Evolutionary conservation across 176 grass and related monocot genomes (phyloP).

Genomic region (Oryza punctata): DNA sequence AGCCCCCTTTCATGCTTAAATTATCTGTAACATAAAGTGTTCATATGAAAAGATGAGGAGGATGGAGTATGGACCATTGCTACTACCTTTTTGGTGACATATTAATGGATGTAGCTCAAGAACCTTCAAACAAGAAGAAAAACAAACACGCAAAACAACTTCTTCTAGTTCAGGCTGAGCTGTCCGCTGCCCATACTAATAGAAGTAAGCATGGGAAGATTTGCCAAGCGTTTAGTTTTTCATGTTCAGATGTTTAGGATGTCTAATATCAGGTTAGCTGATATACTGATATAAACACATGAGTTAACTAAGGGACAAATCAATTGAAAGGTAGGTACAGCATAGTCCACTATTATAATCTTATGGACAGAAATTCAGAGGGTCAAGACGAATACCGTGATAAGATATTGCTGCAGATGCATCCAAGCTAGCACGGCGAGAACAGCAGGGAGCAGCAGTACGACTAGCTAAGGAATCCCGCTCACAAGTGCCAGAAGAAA

Average conservation of each 20-base stretch:
- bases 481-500: slow-evolving; percentile 29
- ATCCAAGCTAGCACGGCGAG: slow-evolving; percentile 20
- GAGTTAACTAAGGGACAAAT: slow-evolving; percentile 28
- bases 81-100: slow-evolving; percentile 22
- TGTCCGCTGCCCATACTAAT: slow-evolving; percentile 23
- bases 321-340: not conserved
- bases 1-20: slow-evolving; percentile 27
- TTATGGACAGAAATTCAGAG: not conserved
- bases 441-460: slow-evolving; percentile 20
- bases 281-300: not conserved
- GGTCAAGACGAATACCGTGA: slow-evolving; percentile 4
- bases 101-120: slow-evolving; percentile 21
- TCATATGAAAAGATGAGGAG: slow-evolving; percentile 13
- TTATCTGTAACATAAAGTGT: slow-evolving; percentile 15
- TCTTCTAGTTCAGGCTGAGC: slow-evolving; percentile 16
- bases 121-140: slow-evolving; percentile 24
- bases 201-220: slow-evolving; percentile 17
- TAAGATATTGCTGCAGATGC: slow-evolving; percentile 29
- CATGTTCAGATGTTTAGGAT: slow-evolving; percentile 18
- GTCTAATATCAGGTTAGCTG: slow-evolving; percentile 10
- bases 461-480: slow-evolving; percentile 36
- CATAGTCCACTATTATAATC: slow-evolving; percentile 25
- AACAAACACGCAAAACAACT: slow-evolving; percentile 33
- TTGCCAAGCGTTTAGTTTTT: slow-evolving; percentile 1
- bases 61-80: slow-evolving; percentile 18